Base-by-base conservation (phyloP, 192 early-diverging fungal genomes). In the Spinellus fusiger region DNA sequence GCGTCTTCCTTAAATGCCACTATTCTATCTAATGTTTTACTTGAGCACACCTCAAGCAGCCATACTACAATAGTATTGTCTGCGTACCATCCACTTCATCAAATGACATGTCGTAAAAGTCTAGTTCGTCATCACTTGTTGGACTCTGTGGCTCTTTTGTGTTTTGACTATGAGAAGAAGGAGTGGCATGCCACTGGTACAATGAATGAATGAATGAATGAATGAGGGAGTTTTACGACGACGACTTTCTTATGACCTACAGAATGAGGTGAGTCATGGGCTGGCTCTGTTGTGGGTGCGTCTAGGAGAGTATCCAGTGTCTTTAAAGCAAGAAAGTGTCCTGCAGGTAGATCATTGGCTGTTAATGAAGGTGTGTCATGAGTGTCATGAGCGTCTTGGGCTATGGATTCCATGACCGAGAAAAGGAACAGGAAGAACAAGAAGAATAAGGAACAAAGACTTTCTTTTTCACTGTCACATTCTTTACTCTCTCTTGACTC, bases 1-100 rank as follows among this genome's bases (percentile, higher is more conserved):
- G 85, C 85, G 67, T 98, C 93, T 70, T 91, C 89, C 54, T 92
- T 79, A 51, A 92, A 88, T 48, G 87, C 86, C 33, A 82, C 74
- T 28, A 90, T 86, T 16, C 80, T 71, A 54, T 89, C 85, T 80
- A 46, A 18, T 44, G 40, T 18, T n/a, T 44, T n/a, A 44, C 13
- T 44, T n/a, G n/a, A 6, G 3, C 9, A 6, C 16, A 50, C 7
- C 10, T n/a, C 27, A 49, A n/a, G 15, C 1, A 32, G n/a, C n/a
- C n/a, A n/a, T n/a, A n/a, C n/a, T n/a, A n/a, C 0, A 3, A 28
- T 29, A 15, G 12, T 7, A 27, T 33, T 40, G 0, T 20, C 28
- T 32, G 0, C 50, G 5, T 69, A 83, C 81, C 81, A 61, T 84
- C 77, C 4, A 84, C 81, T 66, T 84, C 78, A 44, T 83, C 78